Base-by-base conservation (phyloP, 2,329 filamentous ascomycete species). In the Knufia fluminis region DNA sequence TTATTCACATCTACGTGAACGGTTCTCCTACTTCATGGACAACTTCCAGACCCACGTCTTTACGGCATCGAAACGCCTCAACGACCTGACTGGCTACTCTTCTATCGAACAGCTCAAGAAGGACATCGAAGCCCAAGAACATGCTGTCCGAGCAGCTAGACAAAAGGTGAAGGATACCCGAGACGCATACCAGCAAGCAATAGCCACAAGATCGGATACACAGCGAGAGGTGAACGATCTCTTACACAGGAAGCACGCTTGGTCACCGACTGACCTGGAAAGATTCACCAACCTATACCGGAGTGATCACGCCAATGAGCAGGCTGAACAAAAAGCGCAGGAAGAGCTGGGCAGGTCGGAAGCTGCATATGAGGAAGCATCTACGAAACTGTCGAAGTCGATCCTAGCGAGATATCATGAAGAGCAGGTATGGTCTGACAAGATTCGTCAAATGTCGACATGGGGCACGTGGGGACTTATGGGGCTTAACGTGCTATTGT, bases 381-480 rank as follows among this genome's bases (percentile, higher is more conserved):
- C 82, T 49, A 79, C 82, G 46, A 78, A 82, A 60, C 72, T 98
- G 48, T 91, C 85, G 63, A 82, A 84, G 54, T 82, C 83, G 45
- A 96, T 97, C 59, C 73, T 96, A 46, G 85, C 85, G 54, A 80
- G 94, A 53, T 98, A 98, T 68, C 92, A 98, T 66, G 92, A 98
- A 70, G 92, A 98, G 71, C 92, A 98, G 71, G 94, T 98, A 50
- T 98, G 92, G 92, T 94, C 87, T 63, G 92, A 98, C 66, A 91
- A 94, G 60, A 98, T 98, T 64, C 78, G 92, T 31, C 77, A 92
- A 57, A 95, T 95, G 75, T 92, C 86, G 65, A 98, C 92, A 0
- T 98, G 92, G 92, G 91, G 94, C 31, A 98, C 92, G 0, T 97
- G 94, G 82, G 92, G 91, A 0, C 71, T 98, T 54, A 98, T 98